A percentile compares a stretch with the other conserved stretches of the same genome.
Evolutionary conservation across 1,139 yeast species (phyloP).

Genomic region (Spathaspora sp.): DNA sequence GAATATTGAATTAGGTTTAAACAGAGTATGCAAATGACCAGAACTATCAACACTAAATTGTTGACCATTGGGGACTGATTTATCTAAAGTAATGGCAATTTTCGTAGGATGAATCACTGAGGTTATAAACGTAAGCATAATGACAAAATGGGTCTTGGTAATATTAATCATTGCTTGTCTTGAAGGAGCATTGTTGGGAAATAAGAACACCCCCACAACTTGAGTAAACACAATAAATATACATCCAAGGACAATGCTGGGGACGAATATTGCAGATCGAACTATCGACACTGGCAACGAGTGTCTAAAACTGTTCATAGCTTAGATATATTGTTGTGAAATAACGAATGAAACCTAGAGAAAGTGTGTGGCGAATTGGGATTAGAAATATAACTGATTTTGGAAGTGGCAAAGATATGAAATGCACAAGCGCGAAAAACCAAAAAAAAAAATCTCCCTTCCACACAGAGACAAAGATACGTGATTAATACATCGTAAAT

Average conservation of each 20-base stretch:
- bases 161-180: conserved; percentile 39
- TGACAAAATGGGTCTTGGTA: conserved; percentile 53
- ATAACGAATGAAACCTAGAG: neutral
- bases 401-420: neutral
- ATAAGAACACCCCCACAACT: conserved; percentile 29
- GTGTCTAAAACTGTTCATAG: conserved; percentile 14
- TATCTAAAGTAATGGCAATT: conserved; percentile 42
- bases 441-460: no score
- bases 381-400: neutral
- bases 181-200: conserved; percentile 23
- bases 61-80: conserved; percentile 20
- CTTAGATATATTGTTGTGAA: neutral
- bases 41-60: conserved; percentile 18
- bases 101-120: conserved; percentile 42
- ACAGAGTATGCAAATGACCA: conserved; percentile 29
- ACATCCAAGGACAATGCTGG: conserved; percentile 45
- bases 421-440: neutral
- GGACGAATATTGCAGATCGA: conserved; percentile 32
- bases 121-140: conserved; percentile 45
- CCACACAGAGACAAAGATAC: no score
- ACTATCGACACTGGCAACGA: conserved; percentile 19
- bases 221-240: conserved; percentile 47
- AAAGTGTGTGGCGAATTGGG: neutral
- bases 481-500: no score
- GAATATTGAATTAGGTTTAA: conserved; percentile 56